A percentile compares a stretch with the other conserved stretches of the same genome.
Conservation (phyloP, 2,329 filamentous ascomycete genomes). For the Fusarium paranaense region DNA sequence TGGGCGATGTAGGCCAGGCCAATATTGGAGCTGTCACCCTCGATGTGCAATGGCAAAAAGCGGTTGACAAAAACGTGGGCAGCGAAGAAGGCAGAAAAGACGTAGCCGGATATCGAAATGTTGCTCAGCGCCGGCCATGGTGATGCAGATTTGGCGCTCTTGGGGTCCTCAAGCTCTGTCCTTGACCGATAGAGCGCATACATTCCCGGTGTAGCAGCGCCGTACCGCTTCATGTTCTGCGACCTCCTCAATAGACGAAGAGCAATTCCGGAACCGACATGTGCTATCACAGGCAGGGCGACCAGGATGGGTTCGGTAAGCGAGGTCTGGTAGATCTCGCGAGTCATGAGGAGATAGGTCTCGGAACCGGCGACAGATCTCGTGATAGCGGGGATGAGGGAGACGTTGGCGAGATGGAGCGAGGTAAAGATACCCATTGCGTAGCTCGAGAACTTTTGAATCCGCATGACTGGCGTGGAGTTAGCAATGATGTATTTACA, state of each 20-base stretch:
- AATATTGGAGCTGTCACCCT: constrained; percentile 88
- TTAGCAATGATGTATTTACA: constrained; percentile 4
- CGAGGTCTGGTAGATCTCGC: constrained; percentile 90
- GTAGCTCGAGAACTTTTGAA: constrained; percentile 92
- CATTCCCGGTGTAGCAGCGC: constrained; percentile 71
- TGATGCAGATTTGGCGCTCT: constrained; percentile 33
- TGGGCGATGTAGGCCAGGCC: constrained; percentile 87
- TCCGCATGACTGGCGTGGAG: constrained; percentile 55
- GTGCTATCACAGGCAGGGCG: constrained; percentile 77
- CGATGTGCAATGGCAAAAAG: constrained; percentile 77
- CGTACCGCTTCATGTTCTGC: constrained; percentile 80
- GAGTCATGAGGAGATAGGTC: constrained; percentile 87
- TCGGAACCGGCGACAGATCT: constrained; percentile 81
- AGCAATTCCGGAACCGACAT: constrained; percentile 81
- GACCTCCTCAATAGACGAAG: constrained; percentile 80
- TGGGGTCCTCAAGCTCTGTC: constrained; percentile 42
- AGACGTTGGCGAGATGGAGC: constrained; percentile 84
- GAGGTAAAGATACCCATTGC: constrained; percentile 81
- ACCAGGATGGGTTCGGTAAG: constrained; percentile 85
- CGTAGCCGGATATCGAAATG: constrained; percentile 79
- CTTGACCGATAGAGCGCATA: constrained; percentile 52
- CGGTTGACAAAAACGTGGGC: constrained; percentile 84
- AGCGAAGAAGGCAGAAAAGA: constrained; percentile 71
- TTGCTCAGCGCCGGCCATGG: constrained; percentile 78
- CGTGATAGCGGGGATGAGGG: constrained; percentile 81